Base-by-base conservation (phyloP, 2,329 filamentous ascomycete species). In the Escovopsis weberi region DNA sequence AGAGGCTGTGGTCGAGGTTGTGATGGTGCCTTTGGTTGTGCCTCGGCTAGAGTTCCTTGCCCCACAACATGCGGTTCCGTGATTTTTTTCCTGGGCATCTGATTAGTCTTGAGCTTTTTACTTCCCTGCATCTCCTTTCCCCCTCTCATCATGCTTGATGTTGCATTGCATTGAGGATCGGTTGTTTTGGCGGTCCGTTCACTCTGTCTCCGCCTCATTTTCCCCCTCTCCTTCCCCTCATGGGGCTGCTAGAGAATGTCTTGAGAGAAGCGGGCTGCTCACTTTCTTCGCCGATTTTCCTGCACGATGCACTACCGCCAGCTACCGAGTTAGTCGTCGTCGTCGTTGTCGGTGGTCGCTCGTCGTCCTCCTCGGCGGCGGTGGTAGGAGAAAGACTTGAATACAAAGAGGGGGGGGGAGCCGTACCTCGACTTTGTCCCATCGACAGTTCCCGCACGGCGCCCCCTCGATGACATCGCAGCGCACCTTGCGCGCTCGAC, bases 401-500 rank as follows among this genome's bases (percentile, higher is more conserved):
- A 9, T 2, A 37, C 23, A 15, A 23, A 37, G 35, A 11, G n/a
- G n/a, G n/a, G 12, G 34, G 11, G n/a, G 15, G 12, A 11, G 6
- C 18, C 12, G 47, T 56, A 64, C 61, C 56, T 85, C 79, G 45
- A 86, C 80, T 57, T 83, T 79, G 60, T 86, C 82, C 66, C 83
- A 75, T 49, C 84, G 72, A 64, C 86, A 93, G 62, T 94, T 94
- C 43, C 84, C 87, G 61, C 86, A 94, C 1, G 86, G 86, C 37
- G 81, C 81, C 39, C 82, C 82, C 61, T 94, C 86, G 45, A 91
- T 86, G 44, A 94, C 87, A 66, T 95, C 88, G 67, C 88, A 95
- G 44, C 88, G 78, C 36, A 95, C 88, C 61, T 95, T 95, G 57
- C 88, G 79, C 44, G 83, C 80, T 54, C 88, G 76, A 63, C 88